phyloP scores from a whole-genome alignment of 148 eudicot species.

The Silene latifolia region DNA sequence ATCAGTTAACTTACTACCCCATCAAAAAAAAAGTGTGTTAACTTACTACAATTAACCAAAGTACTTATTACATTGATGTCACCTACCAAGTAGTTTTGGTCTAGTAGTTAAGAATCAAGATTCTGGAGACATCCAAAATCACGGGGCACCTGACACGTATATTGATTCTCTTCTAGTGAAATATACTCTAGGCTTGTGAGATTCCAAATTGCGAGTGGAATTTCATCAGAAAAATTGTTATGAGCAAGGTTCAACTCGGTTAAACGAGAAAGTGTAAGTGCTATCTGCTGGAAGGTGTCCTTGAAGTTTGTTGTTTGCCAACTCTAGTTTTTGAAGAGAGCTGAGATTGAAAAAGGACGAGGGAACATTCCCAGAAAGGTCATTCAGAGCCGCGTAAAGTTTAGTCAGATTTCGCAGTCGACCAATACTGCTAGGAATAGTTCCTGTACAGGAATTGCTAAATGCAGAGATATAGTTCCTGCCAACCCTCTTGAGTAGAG shows the following conservation, averaged over 20 bases:
- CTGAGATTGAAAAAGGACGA: slow-evolving; percentile 25
- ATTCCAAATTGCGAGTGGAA: slow-evolving; percentile 30
- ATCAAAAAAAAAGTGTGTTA: too few relatives aligned
- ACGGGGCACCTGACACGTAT: slow-evolving; percentile 11
- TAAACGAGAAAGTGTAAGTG: slow-evolving; percentile 22
- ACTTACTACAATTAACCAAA: slow-evolving; percentile 26
- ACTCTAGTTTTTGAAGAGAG: neutral
- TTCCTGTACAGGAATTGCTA: slow-evolving; percentile 15
- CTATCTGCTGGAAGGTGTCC: slow-evolving; percentile 33
- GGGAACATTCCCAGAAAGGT: slow-evolving; percentile 26
- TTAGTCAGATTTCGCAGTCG: slow-evolving; percentile 5
- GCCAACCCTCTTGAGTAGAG: slow-evolving; percentile 13
- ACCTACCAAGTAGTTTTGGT: slow-evolving; percentile 16
- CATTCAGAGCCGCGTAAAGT: neutral
- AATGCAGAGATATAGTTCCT: slow-evolving; percentile 25
- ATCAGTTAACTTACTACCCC: too few relatives aligned
- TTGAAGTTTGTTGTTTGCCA: slow-evolving; percentile 13
- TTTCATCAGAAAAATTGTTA: slow-evolving; percentile 22
- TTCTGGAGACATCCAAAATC: slow-evolving; percentile 6
- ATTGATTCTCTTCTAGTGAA: neutral
- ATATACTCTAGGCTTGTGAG: slow-evolving; percentile 20
- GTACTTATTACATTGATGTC: slow-evolving; percentile 25
- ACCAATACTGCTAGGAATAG: slow-evolving; percentile 27
- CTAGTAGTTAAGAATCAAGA: neutral
- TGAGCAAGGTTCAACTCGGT: neutral